Base-by-base conservation (phyloP, 371 early-diverging fungal genomes). In the Catenaria anguillulae region DNA sequence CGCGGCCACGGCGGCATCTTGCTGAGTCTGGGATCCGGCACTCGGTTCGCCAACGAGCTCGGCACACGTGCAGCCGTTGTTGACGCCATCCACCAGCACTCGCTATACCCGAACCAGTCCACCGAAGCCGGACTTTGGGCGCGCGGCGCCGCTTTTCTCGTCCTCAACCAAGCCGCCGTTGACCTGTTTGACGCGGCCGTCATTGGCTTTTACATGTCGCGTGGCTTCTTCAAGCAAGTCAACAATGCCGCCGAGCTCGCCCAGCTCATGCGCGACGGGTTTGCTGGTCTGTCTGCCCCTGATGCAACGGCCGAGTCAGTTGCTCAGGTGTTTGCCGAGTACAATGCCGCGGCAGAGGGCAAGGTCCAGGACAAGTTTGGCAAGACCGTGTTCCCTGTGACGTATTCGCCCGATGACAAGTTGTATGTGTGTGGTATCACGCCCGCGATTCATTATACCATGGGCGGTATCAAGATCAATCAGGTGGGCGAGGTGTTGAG, bases 1-100 rank as follows among this genome's bases (percentile, higher is more conserved):
- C 92, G 97, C 71, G 97, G 97, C 70, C 86, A 83, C 62, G 97
- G 95, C 71, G 97, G 94, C 74, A 66, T 96, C 21, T 73, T 96
- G 52, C 69, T 96, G 43, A 71, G 73, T 46, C 74, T 81, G 61
- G 88, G 80, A 5, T 83, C 82, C 56, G 97, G 94, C 63, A 77
- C 84, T 64, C 90, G 97, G 66, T 94, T 96, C 80, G 84, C 87
- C 70, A 89, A 93, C 68, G 97, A 96, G 79, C 80, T 96, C 29
- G 84, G 82, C 60, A 88, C 87, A 45, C 87, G 92, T 71, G 92
- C 89, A 68, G 82, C 79, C 42, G 92, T 93, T 63, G 87, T 90
- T 6, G 84, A 77, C 36, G 87, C 84, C 72, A 92, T 93, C 75
- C 80, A 81, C 76, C 76, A 80, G 36, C 26, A 12, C 33, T 50